These are phyloP conservation scores for Boletellus sp. DNA, from an alignment of 768 basidiomycete genomes.

Conservation along the genomic window DNA sequence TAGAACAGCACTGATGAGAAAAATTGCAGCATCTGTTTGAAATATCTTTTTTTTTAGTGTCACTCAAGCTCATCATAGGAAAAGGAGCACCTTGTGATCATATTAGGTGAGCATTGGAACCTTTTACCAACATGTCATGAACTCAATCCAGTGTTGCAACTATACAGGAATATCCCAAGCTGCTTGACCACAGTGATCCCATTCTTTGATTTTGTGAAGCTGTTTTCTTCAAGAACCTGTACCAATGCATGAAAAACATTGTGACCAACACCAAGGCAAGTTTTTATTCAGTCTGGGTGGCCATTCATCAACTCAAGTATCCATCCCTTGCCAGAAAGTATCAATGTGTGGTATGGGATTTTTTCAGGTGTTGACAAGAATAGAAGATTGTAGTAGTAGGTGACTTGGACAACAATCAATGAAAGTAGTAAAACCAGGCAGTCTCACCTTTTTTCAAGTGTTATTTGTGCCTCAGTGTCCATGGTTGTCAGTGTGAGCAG, in stretches of 20 bases:
- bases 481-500: too few relatives aligned
- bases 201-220: neutral
- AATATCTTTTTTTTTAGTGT: constrained; percentile 9
- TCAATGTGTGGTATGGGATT: too few relatives aligned
- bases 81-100: neutral
- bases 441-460: too few relatives aligned
- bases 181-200: constrained; percentile 8
- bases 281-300: constrained; percentile 1
- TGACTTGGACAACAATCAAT: too few relatives aligned
- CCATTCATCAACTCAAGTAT: too few relatives aligned
- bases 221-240: neutral
- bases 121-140: constrained; percentile 5
- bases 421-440: too few relatives aligned
- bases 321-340: too few relatives aligned
- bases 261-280: neutral
- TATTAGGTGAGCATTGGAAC: constrained; percentile 5
- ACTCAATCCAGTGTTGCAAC: constrained; percentile 8
- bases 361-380: too few relatives aligned
- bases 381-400: too few relatives aligned
- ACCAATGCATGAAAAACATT: neutral
- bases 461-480: too few relatives aligned
- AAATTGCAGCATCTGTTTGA: constrained; percentile 4
- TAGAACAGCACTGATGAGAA: constrained; percentile 4
- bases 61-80: too few relatives aligned
- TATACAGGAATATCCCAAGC: constrained; percentile 11